Conservation (phyloP, 495 filamentous ascomycete genomes). For the Aspergillus haitiensis region DNA sequence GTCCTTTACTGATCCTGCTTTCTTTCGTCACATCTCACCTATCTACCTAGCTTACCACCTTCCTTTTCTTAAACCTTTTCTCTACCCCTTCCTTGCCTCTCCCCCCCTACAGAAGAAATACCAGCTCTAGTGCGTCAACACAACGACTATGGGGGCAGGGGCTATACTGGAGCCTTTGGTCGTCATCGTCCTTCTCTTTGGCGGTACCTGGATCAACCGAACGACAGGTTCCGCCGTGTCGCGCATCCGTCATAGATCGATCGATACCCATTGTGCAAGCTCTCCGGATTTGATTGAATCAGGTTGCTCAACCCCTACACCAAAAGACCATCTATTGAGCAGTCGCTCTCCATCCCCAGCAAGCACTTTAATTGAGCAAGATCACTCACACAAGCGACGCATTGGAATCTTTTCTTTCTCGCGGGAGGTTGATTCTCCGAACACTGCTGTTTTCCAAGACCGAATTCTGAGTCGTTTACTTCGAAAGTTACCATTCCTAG, state of each 20-base stretch:
- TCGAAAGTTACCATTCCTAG: conserved; percentile 69
- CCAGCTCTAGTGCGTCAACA: neutral
- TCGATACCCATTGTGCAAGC: conserved; percentile 17
- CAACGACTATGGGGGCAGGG: conserved; percentile 50
- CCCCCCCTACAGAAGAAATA: neutral
- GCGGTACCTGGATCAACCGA: conserved; percentile 60
- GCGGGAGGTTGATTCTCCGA: conserved; percentile 51
- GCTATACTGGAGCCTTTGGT: conserved; percentile 55
- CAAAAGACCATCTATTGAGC: conserved; percentile 35
- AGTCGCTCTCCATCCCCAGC: conserved; percentile 33
- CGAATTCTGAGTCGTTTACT: conserved; percentile 59
- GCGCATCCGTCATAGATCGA: conserved; percentile 25
- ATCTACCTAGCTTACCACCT: no score
- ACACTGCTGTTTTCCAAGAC: conserved; percentile 54
- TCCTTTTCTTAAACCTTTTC: no score
- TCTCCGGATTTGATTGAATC: conserved; percentile 38
- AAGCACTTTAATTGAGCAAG: conserved; percentile 25
- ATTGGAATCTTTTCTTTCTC: conserved; percentile 37
- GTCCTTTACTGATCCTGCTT: no score
- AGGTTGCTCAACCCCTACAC: conserved; percentile 28
- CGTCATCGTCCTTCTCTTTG: conserved; percentile 56
- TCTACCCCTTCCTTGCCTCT: no score
- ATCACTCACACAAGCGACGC: conserved; percentile 44
- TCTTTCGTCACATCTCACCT: no score
- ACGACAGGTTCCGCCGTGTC: conserved; percentile 23